A percentile compares a stretch with the other conserved stretches of the same genome.
These are phyloP conservation scores for Lipomyces spencermartinsiae DNA, from an alignment of 805 yeast genomes.

Conservation along the genomic window DNA sequence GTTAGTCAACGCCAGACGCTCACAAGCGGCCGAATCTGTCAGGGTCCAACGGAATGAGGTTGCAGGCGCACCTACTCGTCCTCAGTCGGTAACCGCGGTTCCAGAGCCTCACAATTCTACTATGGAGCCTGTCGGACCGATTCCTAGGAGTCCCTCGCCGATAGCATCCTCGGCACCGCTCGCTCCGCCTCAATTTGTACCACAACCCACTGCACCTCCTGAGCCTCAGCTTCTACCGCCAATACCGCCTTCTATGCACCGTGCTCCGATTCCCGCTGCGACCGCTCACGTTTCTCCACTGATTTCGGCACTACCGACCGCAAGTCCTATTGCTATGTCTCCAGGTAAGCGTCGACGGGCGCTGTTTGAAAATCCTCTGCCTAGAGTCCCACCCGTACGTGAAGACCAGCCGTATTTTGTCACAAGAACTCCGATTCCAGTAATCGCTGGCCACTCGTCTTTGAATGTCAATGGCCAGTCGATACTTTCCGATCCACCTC, in stretches of 20 bases:
- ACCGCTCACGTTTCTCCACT: not conserved
- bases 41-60: not conserved
- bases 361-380: conserved; percentile 14
- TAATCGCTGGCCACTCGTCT: not conserved
- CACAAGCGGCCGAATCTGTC: not conserved
- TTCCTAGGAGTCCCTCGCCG: not conserved
- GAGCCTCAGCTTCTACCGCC: not conserved
- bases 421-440: conserved; percentile 1
- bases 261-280: not conserved
- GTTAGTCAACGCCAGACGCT: not conserved
- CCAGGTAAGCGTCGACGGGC: conserved; percentile 20
- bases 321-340: not conserved
- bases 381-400: conserved; percentile 3
- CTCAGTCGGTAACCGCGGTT: not conserved
- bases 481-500: conserved; percentile 24
- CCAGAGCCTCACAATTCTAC: not conserved
- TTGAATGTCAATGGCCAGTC: conserved; percentile 22
- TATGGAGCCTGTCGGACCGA: not conserved
- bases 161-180: not conserved
- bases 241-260: not conserved
- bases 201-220: not conserved
- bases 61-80: not conserved
- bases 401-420: conserved; percentile 1
- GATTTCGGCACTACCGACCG: not conserved
- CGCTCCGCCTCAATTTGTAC: not conserved